Percentiles rank a stretch among this genome's conserved stretches.
phyloP scores from a whole-genome alignment of 1,284 basidiomycete genomes.

The Porogramme epimiltina region DNA sequence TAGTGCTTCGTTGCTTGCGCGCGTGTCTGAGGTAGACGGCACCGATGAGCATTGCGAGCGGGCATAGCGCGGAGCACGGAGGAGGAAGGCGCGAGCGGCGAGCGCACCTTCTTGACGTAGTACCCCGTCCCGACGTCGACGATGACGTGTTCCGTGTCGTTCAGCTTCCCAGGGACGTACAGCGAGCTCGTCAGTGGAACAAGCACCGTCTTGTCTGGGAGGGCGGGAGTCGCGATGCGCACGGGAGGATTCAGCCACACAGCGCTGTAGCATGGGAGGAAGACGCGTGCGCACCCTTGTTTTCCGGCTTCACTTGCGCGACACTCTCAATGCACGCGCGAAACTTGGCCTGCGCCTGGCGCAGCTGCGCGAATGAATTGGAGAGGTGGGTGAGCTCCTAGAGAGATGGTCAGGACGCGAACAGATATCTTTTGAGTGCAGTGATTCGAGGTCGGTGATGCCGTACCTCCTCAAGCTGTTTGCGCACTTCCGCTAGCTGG shows the following conservation, averaged over 20 bases:
- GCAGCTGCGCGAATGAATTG: slow-evolving; percentile 90
- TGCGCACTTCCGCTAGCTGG: slow-evolving; percentile 84
- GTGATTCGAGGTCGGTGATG: not conserved
- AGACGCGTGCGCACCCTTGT: slow-evolving; percentile 56
- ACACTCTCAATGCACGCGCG: slow-evolving; percentile 85
- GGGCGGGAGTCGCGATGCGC: not conserved
- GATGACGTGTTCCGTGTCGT: slow-evolving; percentile 84
- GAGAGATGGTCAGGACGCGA: too few relatives aligned
- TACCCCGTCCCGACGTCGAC: slow-evolving; percentile 97
- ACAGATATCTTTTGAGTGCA: too few relatives aligned
- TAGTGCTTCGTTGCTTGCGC: slow-evolving; percentile 82
- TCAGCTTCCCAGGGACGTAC: slow-evolving; percentile 91
- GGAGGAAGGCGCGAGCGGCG: not conserved
- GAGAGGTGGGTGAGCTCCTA: slow-evolving; percentile 94
- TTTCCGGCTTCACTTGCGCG: slow-evolving; percentile 74
- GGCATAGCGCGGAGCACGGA: not conserved
- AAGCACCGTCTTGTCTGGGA: slow-evolving; percentile 80
- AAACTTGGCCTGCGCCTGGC: slow-evolving; percentile 93
- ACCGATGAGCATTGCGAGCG: not conserved
- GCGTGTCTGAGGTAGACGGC: slow-evolving; percentile 65
- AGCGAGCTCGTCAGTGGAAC: slow-evolving; percentile 94
- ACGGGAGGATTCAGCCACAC: not conserved
- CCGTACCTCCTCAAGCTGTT: slow-evolving; percentile 87
- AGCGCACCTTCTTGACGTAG: slow-evolving; percentile 87
- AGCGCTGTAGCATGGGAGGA: not conserved